Conservation (phyloP, 768 basidiomycete genomes). For the Amanita molliuscula region DNA sequence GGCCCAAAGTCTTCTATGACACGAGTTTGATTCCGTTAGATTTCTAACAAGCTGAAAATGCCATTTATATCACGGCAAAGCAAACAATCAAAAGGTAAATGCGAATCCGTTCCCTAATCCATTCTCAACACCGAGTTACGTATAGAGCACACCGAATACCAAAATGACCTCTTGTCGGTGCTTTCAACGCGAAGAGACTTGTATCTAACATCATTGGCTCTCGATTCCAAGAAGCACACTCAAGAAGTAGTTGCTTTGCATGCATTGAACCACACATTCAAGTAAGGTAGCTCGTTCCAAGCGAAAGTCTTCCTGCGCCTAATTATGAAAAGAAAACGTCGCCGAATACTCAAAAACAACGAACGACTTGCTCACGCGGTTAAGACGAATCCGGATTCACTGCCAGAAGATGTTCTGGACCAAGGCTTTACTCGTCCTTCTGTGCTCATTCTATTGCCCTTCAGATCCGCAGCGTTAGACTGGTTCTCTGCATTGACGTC, state of each 20-base stretch:
- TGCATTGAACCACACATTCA: constrained; percentile 80
- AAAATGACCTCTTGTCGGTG: constrained; percentile 57
- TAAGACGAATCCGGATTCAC: constrained; percentile 40
- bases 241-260: constrained; percentile 73
- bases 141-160: constrained; percentile 37
- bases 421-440: constrained; percentile 98
- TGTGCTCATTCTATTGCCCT: constrained; percentile 83
- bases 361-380: constrained; percentile 72
- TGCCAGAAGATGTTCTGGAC: constrained; percentile 77
- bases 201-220: constrained; percentile 55
- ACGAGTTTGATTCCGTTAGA: constrained; percentile 22
- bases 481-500: constrained; percentile 77
- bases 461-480: constrained; percentile 77
- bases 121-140: neutral
- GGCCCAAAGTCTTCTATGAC: neutral
- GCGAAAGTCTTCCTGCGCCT: neutral
- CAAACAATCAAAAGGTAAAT: constrained; percentile 17
- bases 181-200: constrained; percentile 68
- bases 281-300: constrained; percentile 37
- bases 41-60: constrained; percentile 43
- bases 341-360: constrained; percentile 86
- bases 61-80: constrained; percentile 46
- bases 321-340: constrained; percentile 63
- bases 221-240: constrained; percentile 50
- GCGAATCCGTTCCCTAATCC: neutral